A percentile compares a stretch with the other conserved stretches of the same genome.
Conservation (phyloP, 75 land plant species). For the Cryptomeria japonica region DNA sequence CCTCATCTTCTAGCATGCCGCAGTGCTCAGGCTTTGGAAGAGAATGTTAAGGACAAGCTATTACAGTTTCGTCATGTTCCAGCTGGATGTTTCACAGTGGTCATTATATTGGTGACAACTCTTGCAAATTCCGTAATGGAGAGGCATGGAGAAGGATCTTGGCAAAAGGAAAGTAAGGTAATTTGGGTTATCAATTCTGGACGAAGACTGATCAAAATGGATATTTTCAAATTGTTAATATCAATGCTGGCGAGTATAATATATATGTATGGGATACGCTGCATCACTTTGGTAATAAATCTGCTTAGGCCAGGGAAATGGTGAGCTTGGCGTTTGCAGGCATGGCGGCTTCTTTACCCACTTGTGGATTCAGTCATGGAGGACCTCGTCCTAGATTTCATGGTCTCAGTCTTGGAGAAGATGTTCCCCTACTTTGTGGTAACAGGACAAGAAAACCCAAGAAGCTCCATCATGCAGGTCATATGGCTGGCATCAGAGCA, state of each 20-base stretch:
- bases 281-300: not conserved
- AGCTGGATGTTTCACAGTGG: too few relatives aligned
- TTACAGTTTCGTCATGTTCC: too few relatives aligned
- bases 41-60: too few relatives aligned
- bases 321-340: not conserved
- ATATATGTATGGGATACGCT: constrained; percentile 13
- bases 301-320: not conserved
- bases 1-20: too few relatives aligned
- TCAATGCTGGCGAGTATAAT: constrained; percentile 32
- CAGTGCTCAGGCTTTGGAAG: too few relatives aligned
- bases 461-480: not conserved
- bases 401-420: not conserved
- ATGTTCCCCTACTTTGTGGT: not conserved
- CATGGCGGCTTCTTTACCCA: not conserved
- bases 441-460: not conserved
- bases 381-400: not conserved
- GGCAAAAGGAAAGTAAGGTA: too few relatives aligned
- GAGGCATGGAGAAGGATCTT: too few relatives aligned
- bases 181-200: constrained; percentile 46
- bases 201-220: constrained; percentile 27
- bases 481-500: constrained; percentile 15
- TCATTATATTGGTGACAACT: too few relatives aligned
- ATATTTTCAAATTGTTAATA: constrained; percentile 22
- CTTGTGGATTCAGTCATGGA: not conserved
- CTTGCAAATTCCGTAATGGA: too few relatives aligned